Evolutionary conservation across 805 yeast species (phyloP).

Genomic region (Priceomyces melissophilus): DNA sequence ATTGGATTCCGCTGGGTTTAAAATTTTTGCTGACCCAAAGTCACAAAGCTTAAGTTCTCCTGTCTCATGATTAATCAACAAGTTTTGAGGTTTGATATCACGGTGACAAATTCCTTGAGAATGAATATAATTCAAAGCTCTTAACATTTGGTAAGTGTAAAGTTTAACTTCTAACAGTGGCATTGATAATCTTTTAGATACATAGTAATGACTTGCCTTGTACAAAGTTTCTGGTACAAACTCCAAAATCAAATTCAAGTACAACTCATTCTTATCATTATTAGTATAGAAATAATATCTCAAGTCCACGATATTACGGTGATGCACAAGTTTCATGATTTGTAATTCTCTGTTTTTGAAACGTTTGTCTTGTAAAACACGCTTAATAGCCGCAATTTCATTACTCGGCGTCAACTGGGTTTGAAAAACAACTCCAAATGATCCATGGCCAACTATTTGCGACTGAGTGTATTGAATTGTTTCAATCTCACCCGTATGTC

Average conservation of each 20-base stretch:
- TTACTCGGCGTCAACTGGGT: slow-evolving; percentile 72
- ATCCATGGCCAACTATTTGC: slow-evolving; percentile 96
- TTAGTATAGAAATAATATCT: slow-evolving; percentile 81
- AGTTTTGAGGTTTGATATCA: slow-evolving; percentile 88
- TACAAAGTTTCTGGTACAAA: slow-evolving; percentile 95
- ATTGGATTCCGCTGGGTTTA: slow-evolving; percentile 88
- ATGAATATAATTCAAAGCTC: slow-evolving; percentile 80
- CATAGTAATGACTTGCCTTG: slow-evolving; percentile 82
- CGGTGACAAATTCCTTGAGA: slow-evolving; percentile 83
- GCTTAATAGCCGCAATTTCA: slow-evolving; percentile 85
- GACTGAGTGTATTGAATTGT: slow-evolving; percentile 75
- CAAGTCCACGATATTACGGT: slow-evolving; percentile 83
- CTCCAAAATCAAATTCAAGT: slow-evolving; percentile 85
- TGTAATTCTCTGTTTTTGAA: slow-evolving; percentile 94
- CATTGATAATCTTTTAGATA: slow-evolving; percentile 71
- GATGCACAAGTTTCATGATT: slow-evolving; percentile 87
- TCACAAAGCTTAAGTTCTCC: slow-evolving; percentile 91
- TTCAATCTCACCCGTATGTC: slow-evolving; percentile 60
- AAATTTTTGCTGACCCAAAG: slow-evolving; percentile 91
- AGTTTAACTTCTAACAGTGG: slow-evolving; percentile 86
- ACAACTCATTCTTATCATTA: slow-evolving; percentile 71
- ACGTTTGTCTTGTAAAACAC: slow-evolving; percentile 93
- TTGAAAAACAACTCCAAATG: slow-evolving; percentile 97
- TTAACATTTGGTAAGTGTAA: slow-evolving; percentile 71
- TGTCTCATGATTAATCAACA: slow-evolving; percentile 78